phyloP scores from a whole-genome alignment of 1,139 yeast genomes.

The Hemisphaericaspora lyxosophila region DNA sequence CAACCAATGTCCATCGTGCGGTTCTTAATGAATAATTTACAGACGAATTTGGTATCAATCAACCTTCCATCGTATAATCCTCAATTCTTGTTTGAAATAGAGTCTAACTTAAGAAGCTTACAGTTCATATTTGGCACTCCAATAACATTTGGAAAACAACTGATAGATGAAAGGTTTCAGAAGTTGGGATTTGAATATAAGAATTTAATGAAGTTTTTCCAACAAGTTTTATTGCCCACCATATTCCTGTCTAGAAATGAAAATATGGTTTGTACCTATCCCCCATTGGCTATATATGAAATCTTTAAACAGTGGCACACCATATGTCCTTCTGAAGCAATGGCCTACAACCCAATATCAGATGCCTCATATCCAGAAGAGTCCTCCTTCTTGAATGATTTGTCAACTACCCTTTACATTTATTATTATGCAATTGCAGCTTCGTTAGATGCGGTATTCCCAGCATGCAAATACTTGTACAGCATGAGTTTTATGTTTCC shows the following conservation, averaged over 20 bases:
- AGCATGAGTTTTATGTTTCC: slow-evolving; percentile 24
- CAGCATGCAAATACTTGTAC: slow-evolving; percentile 25
- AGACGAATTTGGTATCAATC: slow-evolving; percentile 21
- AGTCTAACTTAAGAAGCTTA: slow-evolving; percentile 20
- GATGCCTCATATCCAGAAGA: slow-evolving; percentile 10
- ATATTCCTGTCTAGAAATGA: slow-evolving; percentile 17
- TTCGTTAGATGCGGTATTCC: slow-evolving; percentile 27
- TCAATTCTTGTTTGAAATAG: slow-evolving; percentile 22
- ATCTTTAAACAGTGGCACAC: slow-evolving; percentile 24
- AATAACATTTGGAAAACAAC: slow-evolving; percentile 5
- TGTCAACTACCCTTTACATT: slow-evolving; percentile 23
- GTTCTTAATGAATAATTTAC: slow-evolving; percentile 15
- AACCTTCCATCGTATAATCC: slow-evolving; percentile 30
- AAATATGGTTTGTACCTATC: slow-evolving; percentile 19
- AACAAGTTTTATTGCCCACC: slow-evolving; percentile 14
- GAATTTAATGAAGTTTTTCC: slow-evolving; percentile 15
- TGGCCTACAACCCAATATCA: slow-evolving; percentile 15
- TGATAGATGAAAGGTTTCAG: slow-evolving; percentile 8
- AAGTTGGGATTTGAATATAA: slow-evolving; percentile 15
- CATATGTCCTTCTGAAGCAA: slow-evolving; percentile 24
- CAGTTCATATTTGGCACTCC: slow-evolving; percentile 15
- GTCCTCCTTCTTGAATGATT: slow-evolving; percentile 17
- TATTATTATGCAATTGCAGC: slow-evolving; percentile 27
- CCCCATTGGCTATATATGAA: slow-evolving; percentile 20
- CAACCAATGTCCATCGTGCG: slow-evolving; percentile 9